These are phyloP conservation scores for Mycena capillaripes DNA, from an alignment of 768 basidiomycete species.

Conservation along the genomic window DNA sequence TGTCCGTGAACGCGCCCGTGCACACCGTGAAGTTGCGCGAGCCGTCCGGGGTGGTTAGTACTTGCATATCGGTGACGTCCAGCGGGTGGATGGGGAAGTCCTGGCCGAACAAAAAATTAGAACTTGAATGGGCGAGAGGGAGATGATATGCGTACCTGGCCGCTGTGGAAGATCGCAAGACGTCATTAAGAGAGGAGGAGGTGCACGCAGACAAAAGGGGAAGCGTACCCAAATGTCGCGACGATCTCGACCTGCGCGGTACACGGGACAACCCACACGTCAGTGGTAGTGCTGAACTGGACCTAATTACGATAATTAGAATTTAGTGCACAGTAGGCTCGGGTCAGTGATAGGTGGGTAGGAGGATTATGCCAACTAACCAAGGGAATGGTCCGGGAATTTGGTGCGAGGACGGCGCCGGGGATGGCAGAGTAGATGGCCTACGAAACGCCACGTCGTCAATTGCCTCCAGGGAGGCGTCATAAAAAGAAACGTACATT, in stretches of 20 bases:
- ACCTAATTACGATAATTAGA: neutral
- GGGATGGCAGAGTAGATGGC: slow-evolving; percentile 11
- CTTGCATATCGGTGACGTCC: neutral
- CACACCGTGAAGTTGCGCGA: slow-evolving; percentile 9
- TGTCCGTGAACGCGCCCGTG: neutral
- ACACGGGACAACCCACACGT: slow-evolving; percentile 14
- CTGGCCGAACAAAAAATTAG: neutral
- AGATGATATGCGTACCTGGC: slow-evolving; percentile 6
- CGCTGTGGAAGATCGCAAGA: neutral
- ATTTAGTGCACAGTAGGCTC: too few species aligned
- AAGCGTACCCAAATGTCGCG: slow-evolving; percentile 1
- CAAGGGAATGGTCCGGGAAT: slow-evolving; percentile 1
- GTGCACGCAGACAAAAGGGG: neutral
- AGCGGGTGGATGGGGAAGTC: slow-evolving; percentile 12
- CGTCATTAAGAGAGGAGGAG: neutral
- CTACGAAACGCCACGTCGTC: neutral
- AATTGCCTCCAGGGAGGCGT: neutral
- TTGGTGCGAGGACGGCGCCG: neutral
- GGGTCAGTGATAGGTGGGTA: too few species aligned
- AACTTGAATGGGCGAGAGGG: too few species aligned
- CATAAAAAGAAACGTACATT: neutral
- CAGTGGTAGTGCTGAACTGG: neutral
- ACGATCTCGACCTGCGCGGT: neutral
- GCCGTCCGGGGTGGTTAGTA: slow-evolving; percentile 8
- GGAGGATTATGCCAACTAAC: too few species aligned